Base-by-base conservation (phyloP, 164 flowering plant genomes). In the Vitis rupestris region DNA sequence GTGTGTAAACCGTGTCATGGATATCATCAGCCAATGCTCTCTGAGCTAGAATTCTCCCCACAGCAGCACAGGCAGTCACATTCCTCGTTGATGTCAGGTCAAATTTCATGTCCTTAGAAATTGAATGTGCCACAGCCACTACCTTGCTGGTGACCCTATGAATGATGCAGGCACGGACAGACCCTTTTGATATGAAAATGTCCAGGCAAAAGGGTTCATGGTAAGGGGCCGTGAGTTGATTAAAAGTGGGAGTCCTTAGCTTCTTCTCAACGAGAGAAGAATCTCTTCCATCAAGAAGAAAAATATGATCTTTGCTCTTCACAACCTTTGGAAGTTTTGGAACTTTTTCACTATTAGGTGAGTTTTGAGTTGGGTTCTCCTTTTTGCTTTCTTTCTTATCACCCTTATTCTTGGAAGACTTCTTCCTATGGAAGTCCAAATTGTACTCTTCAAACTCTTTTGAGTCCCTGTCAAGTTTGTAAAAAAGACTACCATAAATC, bases 191-290 rank as follows among this genome's bases (percentile, higher is more conserved):
- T 69, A 93, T 76, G 77, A 48, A 90, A 61, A 93, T 81, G 77
- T 95, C 98, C 67, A 93, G 82, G 71, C 97, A 95, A 72, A 95
- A 91, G 1, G 98, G 97, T 63, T 89, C 89, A 72, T 92, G 97
- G 76, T 87, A 94, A 56, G 94, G 90, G 31, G 78, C 94, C 0
- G 99, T 92, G 47, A 86, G 83, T 69, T 90, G 91, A 75, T 89
- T 92, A 71, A 82, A 92, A 7, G 98, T 87, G 1, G 83, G 92
- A 59, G 74, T 79, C 64, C 98, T 84, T 13, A 66, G 51, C 80
- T 64, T 87, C 81, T 78, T 86, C 63, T 17, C 82, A 61, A 3
- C 73, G 52, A 15, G 48, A 77, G 61, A 62, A 37, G 47, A 63
- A 2, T 69, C 78, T 27, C 27, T 59, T 58, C 61, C 78, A 31